Base-by-base conservation (phyloP, 1,139 yeast species). In the Pichia cactophila region DNA sequence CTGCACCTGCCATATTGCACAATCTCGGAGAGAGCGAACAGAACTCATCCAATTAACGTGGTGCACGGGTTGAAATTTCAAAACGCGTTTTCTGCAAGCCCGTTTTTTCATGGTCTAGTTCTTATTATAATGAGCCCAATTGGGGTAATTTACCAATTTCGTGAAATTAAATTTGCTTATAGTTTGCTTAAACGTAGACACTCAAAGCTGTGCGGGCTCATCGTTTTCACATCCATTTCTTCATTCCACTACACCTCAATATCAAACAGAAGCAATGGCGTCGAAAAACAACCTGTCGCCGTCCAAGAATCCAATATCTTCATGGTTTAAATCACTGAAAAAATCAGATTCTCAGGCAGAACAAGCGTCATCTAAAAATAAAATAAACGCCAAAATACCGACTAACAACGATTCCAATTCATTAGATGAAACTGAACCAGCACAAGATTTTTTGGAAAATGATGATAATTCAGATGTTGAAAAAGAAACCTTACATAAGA, bases 251-350 rank as follows among this genome's bases (percentile, higher is more conserved):
- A 9, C 8, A 35, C 38, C 8, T 23, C 10, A 11, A 8, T 35
- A 16, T 14, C 23, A 14, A 12, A 31, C 35, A 31, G 35, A 5
- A 35, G 23, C 26, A 8, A 45, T 49, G 47, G 7, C 48, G 12
- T 46, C 54, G 12, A 41, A 45, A 11, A 33, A 43, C 23, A 17
- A 49, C 23, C 33, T 42, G 45, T 50, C 54, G 4, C 54, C 54
- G 11, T 48, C 54, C 4, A 45, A 44, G 29, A 48, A 39, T 26
- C 36, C 50, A 1, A 44, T 50, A 26, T 48, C 51, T 10, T 38
- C 41, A 10, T 50, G 54, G 54, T 41, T 50, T n/a, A 50, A 46
- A 36, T 14, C 42, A 7, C 40, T 48, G 28, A 47, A 45, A 17
- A 47, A 43, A 33, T 44, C 50, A 3, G 48, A 45, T 20, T 14